Evolutionary conservation across 1,139 yeast genomes (phyloP).

Genomic region (Saccharomycopsis crataegensis): DNA sequence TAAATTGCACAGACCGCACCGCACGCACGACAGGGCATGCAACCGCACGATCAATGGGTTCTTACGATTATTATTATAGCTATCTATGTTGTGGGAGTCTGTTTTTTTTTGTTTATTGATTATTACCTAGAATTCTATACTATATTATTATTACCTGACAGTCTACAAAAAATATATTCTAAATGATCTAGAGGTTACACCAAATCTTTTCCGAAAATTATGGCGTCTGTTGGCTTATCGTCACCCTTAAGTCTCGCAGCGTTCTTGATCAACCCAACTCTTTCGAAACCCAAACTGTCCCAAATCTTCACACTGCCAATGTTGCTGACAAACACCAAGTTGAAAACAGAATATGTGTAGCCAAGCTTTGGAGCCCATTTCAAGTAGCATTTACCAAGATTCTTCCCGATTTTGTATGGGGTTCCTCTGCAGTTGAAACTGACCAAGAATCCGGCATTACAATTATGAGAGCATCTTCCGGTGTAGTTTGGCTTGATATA

Average conservation of each 20-base stretch:
- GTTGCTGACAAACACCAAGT: slow-evolving; percentile 70
- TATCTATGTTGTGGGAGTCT: too few relatives aligned
- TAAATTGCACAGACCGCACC: too few relatives aligned
- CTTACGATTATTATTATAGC: too few relatives aligned
- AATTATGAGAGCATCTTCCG: slow-evolving; percentile 71
- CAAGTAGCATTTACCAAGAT: slow-evolving; percentile 54
- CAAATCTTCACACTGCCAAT: slow-evolving; percentile 61
- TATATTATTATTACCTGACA: not conserved
- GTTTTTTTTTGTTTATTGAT: not conserved
- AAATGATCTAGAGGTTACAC: not conserved
- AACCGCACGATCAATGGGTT: too few relatives aligned
- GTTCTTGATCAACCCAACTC: slow-evolving; percentile 60
- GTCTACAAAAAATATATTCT: not conserved
- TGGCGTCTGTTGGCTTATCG: slow-evolving; percentile 58
- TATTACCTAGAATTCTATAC: too few relatives aligned
- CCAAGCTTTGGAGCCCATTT: slow-evolving; percentile 65
- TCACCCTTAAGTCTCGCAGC: slow-evolving; percentile 62
- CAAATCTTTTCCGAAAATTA: slow-evolving; percentile 55
- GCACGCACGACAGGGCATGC: too few relatives aligned
- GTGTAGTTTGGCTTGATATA: slow-evolving; percentile 72
- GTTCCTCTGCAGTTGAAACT: slow-evolving; percentile 47
- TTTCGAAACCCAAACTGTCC: slow-evolving; percentile 68
- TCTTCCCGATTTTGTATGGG: slow-evolving; percentile 46
- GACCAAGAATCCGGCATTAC: slow-evolving; percentile 76
- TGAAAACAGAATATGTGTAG: slow-evolving; percentile 72